A percentile compares a stretch with the other conserved stretches of the same genome.
Evolutionary conservation across 169 alveolate genomes (phyloP).

Genomic region (Cardiosporidium cionae): DNA sequence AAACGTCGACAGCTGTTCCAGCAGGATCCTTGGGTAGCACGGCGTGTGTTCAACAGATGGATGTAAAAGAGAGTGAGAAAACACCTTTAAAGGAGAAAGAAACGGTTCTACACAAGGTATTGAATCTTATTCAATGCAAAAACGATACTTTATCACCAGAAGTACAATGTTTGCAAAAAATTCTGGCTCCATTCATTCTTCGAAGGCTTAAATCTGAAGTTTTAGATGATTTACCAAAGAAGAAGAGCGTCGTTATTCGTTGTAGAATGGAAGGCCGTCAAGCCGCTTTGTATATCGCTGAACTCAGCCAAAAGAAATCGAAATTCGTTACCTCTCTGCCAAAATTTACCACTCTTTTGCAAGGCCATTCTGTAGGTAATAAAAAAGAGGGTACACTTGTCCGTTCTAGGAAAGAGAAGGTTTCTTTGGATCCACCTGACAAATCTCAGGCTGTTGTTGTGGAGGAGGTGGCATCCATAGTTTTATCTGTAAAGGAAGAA

Average conservation of each 20-base stretch:
- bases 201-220: conserved; percentile 72
- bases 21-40: background rate
- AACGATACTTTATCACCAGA: conserved; percentile 26
- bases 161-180: conserved; percentile 51
- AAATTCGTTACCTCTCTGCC: conserved; percentile 5
- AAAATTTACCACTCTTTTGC: background rate
- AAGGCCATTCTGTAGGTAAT: background rate
- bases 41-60: background rate
- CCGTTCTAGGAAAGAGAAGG: background rate
- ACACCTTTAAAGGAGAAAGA: background rate
- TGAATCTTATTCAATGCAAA: background rate
- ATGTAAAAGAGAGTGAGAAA: background rate
- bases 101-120: background rate
- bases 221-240: conserved; percentile 66
- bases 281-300: conserved; percentile 15
- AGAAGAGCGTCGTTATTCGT: conserved; percentile 33
- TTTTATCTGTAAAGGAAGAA: too few relatives aligned
- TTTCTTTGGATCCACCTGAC: too few relatives aligned
- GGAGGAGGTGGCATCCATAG: too few relatives aligned
- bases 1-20: background rate
- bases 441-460: too few relatives aligned
- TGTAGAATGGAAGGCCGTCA: conserved; percentile 29
- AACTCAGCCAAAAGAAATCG: background rate
- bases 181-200: conserved; percentile 77
- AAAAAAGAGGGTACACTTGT: background rate